These are phyloP conservation scores for Xylaria flabelliformis DNA, from an alignment of 495 filamentous ascomycete genomes.

Conservation along the genomic window DNA sequence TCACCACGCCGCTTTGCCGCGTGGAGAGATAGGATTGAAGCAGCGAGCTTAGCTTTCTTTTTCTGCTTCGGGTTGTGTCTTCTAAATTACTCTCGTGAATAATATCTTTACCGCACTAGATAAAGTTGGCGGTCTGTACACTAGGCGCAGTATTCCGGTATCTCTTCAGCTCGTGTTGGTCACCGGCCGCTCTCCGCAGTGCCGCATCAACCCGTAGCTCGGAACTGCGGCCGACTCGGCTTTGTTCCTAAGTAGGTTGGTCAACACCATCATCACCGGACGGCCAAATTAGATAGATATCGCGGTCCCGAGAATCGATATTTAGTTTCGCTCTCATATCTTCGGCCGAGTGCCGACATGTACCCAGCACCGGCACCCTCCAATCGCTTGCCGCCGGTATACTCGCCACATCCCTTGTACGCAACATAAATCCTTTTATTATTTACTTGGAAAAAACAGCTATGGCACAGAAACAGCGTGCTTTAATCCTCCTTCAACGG, in stretches of 20 bases:
- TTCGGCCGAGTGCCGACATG: slow-evolving; percentile 4
- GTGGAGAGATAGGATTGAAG: not conserved
- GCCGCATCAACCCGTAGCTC: not conserved
- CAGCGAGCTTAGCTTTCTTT: not conserved
- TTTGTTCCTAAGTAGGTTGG: not conserved
- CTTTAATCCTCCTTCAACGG: not conserved
- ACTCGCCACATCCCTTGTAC: not conserved
- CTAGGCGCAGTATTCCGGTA: not conserved
- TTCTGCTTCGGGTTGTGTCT: not conserved
- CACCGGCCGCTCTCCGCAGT: not conserved
- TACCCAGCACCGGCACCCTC: not conserved
- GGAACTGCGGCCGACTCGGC: slow-evolving; percentile 1
- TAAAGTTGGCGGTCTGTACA: not conserved
- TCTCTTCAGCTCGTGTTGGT: not conserved
- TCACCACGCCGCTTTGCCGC: slow-evolving; percentile 18
- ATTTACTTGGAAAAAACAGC: not conserved
- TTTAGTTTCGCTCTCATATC: slow-evolving; percentile 2
- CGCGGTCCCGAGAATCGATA: not conserved
- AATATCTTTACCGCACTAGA: not conserved
- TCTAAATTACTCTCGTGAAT: not conserved
- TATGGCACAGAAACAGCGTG: not conserved
- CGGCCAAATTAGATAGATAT: not conserved
- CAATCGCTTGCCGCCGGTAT: not conserved
- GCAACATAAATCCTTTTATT: not conserved
- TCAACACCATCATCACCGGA: not conserved